Conservation (phyloP, 768 basidiomycete genomes). For the Gautieria morchelliformis region DNA sequence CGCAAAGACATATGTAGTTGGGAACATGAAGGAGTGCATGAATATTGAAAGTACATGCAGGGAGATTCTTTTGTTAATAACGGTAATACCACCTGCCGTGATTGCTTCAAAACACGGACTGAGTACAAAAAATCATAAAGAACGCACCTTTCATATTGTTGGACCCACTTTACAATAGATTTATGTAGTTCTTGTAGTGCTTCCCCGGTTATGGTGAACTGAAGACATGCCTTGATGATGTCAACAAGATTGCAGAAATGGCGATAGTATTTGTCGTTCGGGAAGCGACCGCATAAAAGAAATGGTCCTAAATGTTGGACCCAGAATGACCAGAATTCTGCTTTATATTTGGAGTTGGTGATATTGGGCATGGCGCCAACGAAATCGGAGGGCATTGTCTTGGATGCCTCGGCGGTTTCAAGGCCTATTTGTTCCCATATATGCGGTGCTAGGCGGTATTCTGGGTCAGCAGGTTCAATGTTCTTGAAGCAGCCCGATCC, state of each 20-base stretch:
- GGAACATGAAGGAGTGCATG: background rate
- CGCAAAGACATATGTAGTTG: background rate
- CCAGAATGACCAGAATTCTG: conserved; percentile 8
- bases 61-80: background rate
- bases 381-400: conserved; percentile 13
- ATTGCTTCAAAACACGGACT: no score
- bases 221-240: conserved; percentile 11
- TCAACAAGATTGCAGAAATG: background rate
- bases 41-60: background rate
- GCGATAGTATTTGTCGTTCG: background rate
- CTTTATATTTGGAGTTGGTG: conserved; percentile 4
- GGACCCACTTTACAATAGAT: conserved; percentile 14
- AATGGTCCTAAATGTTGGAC: conserved; percentile 16
- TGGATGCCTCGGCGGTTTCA: no score
- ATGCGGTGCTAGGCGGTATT: no score
- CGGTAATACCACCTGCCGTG: background rate
- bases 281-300: background rate
- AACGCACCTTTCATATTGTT: background rate
- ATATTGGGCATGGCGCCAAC: background rate
- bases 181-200: conserved; percentile 9
- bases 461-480: no score
- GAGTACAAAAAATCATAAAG: no score
- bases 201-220: conserved; percentile 12
- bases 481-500: no score
- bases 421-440: no score